Evolutionary conservation across 1,139 yeast genomes (phyloP), one percentile per base, ranked within the genome.

Genomic region (Ogataea hybrid): DNA sequence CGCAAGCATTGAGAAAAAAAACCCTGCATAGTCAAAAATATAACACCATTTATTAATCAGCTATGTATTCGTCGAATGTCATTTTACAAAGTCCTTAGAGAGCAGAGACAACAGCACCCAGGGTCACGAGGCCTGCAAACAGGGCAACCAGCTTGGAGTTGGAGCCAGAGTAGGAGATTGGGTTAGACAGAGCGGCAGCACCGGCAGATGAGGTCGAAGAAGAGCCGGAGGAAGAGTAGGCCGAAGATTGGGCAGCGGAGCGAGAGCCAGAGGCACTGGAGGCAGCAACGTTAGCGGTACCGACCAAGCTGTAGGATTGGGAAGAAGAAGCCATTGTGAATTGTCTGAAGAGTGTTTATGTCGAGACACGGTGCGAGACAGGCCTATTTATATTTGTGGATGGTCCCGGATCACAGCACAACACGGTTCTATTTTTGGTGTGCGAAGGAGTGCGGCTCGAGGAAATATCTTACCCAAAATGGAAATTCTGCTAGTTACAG

Each of bases 1-100:
- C 52, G 82, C 92, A 1, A 77, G 81, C 38, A 69, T 79, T 11
- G 87, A 87, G 34, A 75, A 71, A 49, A 82, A 79, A 54, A 85
- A 86, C 53, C 90, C 89, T 1, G 68, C 72, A 39, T 75, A 56
- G 6, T 7, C 16, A 25, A 25, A 5, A 28, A 21, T n/a, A 16
- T 5, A 15, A 27, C n/a, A 11, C 28, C 20, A 25, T 28, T 33
- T 29, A 27, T 35, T 35, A 25, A 27, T 27, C 34, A 28, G 35
- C 40, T 37, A 35, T 37, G 36, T 32, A 29, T 29, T 32, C 28
- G 31, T 37, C 25, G 32, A 20, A 16, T 12, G 31, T 34, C 15
- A 11, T 25, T 25, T 25, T 15, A 15, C 18, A 22, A 25, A 15
- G 11, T 28, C 20, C 34, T 45, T 49, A 55, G 36, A 55, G 43